Base-by-base conservation (phyloP, 2,329 filamentous ascomycete genomes). In the Ophiostoma sp. region DNA sequence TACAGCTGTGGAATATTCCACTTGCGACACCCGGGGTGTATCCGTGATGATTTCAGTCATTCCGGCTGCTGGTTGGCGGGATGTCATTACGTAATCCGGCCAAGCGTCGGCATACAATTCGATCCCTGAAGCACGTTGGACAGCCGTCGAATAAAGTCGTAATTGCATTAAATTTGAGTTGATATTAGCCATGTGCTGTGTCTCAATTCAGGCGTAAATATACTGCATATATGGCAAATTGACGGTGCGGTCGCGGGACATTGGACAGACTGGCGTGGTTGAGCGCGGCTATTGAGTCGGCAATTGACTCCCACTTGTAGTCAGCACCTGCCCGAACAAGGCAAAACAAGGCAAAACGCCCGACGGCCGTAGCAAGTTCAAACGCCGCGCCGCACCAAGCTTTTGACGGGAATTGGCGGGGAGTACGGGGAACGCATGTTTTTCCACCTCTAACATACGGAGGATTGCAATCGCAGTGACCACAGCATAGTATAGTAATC, bases 361-460 rank as follows among this genome's bases (percentile, higher is more conserved):
- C 38, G 38, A 36, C 41, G n/a, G 58, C 38, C 40, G 4, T 14
- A 42, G n/a, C 52, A 38, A 36, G n/a, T 27, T 36, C 18, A 58
- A 36, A 36, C 52, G 52, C 52, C 52, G 52, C 52, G 18, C 27
- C 27, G 52, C 52, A 52, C n/a, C n/a, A 55, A 27, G 27, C 27
- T 27, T 11, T 55, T n/a, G 49, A 12, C 45, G 45, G 14, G 4
- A 52, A 14, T 38, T 16, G 45, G 45, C 45, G 49, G n/a, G 18
- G n/a, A 55, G n/a, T 55, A 55, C 11, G 49, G 49, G n/a, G n/a
- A 8, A 18, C 49, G 11, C 11, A 11, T 63, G 55, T 65, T 67
- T 67, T 69, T 67, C 68, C 68, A 69, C 68, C 64, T 65, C 66
- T 69, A 65, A 69, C 42, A 62, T 49, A 58, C 27, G n/a, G 27